Percentiles rank a stretch among this genome's conserved stretches.
These are phyloP conservation scores for Proteromonas lacertae DNA, from an alignment of 352 stramenopile species.

Conservation along the genomic window DNA sequence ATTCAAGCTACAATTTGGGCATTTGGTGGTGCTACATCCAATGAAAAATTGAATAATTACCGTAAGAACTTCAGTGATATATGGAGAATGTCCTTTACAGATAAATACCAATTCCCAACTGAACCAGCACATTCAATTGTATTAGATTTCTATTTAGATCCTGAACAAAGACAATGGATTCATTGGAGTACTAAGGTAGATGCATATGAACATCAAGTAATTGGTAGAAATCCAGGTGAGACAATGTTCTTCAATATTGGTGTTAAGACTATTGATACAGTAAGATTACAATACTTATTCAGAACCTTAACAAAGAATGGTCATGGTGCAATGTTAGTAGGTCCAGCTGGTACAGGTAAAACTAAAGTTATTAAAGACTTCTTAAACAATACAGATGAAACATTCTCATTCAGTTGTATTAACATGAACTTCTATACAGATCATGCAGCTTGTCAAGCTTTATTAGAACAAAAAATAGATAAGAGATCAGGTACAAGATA, in stretches of 20 bases:
- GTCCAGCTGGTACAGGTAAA: conserved; percentile 38
- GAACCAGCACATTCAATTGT: conserved; percentile 65
- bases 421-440: conserved; percentile 46
- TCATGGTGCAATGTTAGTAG: conserved; percentile 28
- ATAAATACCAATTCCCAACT: conserved; percentile 52
- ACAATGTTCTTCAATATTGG: conserved; percentile 79
- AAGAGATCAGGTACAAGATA: conserved; percentile 59
- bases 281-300: conserved; percentile 26
- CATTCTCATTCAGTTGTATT: conserved; percentile 21
- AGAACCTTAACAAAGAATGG: conserved; percentile 14
- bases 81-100: conserved; percentile 21
- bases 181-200: conserved; percentile 38
- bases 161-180: conserved; percentile 13
- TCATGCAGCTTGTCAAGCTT: conserved; percentile 25
- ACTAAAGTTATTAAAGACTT: conserved; percentile 33
- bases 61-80: conserved; percentile 27
- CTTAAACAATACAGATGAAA: conserved; percentile 17
- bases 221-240: conserved; percentile 54
- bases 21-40: conserved; percentile 66
- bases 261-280: conserved; percentile 51
- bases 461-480: conserved; percentile 45
- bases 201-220: conserved; percentile 39
- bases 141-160: conserved; percentile 19
- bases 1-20: conserved; percentile 76
- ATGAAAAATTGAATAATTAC: conserved; percentile 37